A percentile compares a stretch with the other conserved stretches of the same genome.
phyloP scores from a whole-genome alignment of 2,329 filamentous ascomycete genomes.

The Dryadomyces quercus-mongolicae region DNA sequence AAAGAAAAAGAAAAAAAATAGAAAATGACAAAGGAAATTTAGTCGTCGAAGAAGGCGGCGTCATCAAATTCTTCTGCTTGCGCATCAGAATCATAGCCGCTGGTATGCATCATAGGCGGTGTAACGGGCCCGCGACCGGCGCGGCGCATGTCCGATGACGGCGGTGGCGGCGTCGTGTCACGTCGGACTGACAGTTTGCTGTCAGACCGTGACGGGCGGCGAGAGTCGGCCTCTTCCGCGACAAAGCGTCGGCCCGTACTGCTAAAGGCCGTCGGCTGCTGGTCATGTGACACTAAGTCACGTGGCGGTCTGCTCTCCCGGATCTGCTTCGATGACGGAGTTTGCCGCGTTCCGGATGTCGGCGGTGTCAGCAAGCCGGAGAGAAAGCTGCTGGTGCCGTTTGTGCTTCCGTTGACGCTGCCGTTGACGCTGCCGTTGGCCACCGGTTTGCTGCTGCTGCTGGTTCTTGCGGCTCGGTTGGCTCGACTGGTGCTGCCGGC shows the following conservation, averaged over 20 bases:
- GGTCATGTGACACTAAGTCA: background rate
- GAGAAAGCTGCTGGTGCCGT: conserved; percentile 43
- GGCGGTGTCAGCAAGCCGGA: conserved; percentile 86
- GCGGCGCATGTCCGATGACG: conserved; percentile 19
- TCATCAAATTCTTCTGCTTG: conserved; percentile 47
- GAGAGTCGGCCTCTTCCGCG: conserved; percentile 32
- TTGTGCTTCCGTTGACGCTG: conserved; percentile 21
- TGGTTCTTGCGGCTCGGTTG: background rate
- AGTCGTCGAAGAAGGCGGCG: conserved; percentile 44
- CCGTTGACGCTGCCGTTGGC: conserved; percentile 15
- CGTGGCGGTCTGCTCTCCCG: background rate
- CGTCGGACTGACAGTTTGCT: conserved; percentile 23
- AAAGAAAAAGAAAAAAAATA: background rate
- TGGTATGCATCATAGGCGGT: conserved; percentile 48
- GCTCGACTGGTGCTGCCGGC: background rate
- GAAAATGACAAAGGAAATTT: background rate
- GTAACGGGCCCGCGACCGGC: conserved; percentile 35
- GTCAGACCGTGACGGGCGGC: conserved; percentile 18
- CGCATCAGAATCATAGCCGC: conserved; percentile 50
- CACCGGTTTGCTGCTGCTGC: conserved; percentile 19
- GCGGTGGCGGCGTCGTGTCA: conserved; percentile 31
- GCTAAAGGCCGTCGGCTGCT: conserved; percentile 48
- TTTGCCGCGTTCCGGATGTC: conserved; percentile 56
- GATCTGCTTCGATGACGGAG: conserved; percentile 29
- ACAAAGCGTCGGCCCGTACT: conserved; percentile 48